Conservation (phyloP, 2,329 filamentous ascomycete genomes). For the Trichoderma harzianum region DNA sequence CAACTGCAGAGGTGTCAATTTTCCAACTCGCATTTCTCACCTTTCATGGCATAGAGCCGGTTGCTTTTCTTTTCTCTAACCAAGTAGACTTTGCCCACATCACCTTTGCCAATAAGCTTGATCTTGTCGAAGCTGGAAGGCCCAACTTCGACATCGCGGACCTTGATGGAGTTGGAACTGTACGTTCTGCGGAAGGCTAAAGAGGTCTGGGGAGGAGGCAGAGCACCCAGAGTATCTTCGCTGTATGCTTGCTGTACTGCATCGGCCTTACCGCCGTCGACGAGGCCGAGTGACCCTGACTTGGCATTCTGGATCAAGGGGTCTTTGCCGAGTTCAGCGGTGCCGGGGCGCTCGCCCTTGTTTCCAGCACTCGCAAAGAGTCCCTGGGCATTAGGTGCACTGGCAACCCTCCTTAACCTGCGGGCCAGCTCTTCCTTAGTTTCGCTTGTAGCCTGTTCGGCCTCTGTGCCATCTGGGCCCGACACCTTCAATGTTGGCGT, state of each 20-base stretch:
- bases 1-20: not conserved
- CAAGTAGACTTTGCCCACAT: conserved; percentile 97
- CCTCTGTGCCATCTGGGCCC: conserved; percentile 60
- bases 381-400: conserved; percentile 94
- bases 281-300: conserved; percentile 38
- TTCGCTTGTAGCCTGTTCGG: conserved; percentile 66
- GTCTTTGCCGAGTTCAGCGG: conserved; percentile 83
- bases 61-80: conserved; percentile 97
- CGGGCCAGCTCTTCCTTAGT: conserved; percentile 92
- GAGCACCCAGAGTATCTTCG: conserved; percentile 54
- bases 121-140: conserved; percentile 98
- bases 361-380: conserved; percentile 60
- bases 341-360: conserved; percentile 66
- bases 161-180: conserved; percentile 98
- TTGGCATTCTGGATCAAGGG: conserved; percentile 57
- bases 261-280: conserved; percentile 30
- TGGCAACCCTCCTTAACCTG: conserved; percentile 89
- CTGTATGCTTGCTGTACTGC: conserved; percentile 40
- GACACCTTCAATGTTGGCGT: conserved; percentile 76
- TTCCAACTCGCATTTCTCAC: conserved; percentile 47
- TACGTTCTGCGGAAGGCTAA: conserved; percentile 90
- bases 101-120: conserved; percentile 97
- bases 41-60: conserved; percentile 97
- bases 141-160: conserved; percentile 92
- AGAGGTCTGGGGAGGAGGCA: conserved; percentile 64